Conservation (phyloP, 139 green algal genomes). For the Chlamydomonas sp. region DNA sequence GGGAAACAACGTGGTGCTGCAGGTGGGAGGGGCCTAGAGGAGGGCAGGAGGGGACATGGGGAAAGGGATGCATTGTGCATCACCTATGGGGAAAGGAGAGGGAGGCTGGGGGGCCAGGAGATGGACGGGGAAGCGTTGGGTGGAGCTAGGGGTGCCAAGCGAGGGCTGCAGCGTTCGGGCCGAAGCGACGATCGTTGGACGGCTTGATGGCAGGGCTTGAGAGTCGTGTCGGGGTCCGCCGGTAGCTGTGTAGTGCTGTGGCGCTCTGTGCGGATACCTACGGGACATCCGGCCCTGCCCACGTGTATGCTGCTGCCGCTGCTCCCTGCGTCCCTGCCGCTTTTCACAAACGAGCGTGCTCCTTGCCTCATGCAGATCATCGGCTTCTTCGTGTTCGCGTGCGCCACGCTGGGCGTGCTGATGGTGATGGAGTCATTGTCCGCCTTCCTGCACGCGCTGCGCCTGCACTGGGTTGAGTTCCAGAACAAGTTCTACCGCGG, state of each 20-base stretch:
- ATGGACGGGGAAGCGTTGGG: too few relatives aligned
- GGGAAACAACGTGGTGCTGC: background rate
- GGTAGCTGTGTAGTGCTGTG: too few relatives aligned
- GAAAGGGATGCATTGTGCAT: background rate
- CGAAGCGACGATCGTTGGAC: too few relatives aligned
- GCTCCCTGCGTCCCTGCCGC: background rate
- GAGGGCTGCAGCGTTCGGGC: too few relatives aligned
- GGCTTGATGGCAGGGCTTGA: too few relatives aligned
- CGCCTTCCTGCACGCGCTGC: constrained; percentile 97
- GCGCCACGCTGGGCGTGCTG: constrained; percentile 94
- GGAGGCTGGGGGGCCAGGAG: too few relatives aligned
- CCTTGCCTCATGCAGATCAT: constrained; percentile 25
- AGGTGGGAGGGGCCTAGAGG: constrained; percentile 32
- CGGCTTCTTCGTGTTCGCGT: constrained; percentile 92
- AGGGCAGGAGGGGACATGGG: background rate
- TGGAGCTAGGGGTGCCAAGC: too few relatives aligned
- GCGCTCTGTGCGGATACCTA: too few relatives aligned
- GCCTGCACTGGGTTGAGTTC: constrained; percentile 95
- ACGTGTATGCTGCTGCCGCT: background rate
- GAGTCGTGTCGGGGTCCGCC: too few relatives aligned
- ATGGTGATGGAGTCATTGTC: constrained; percentile 98
- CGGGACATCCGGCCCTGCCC: too few relatives aligned
- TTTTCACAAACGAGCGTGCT: background rate
- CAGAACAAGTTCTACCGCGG: constrained; percentile 88
- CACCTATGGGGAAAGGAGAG: background rate